Percentiles rank a stretch among this genome's conserved stretches.
These are phyloP conservation scores for Bacterosira constricta DNA, from an alignment of 108 stramenopile species.

Conservation along the genomic window DNA sequence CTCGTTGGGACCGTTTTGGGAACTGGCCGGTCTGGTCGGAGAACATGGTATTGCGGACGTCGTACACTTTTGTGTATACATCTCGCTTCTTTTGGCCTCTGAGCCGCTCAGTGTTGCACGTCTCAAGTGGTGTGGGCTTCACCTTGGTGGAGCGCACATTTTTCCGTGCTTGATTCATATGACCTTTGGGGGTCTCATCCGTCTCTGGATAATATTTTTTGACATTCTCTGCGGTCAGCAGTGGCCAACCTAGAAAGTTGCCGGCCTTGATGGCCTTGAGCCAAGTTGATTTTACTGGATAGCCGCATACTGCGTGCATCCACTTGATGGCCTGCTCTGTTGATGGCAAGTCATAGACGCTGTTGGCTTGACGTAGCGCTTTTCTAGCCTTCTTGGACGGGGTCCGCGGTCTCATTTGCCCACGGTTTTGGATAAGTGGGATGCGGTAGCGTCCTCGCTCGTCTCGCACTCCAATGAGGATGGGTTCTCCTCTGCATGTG, in stretches of 20 bases:
- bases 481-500: constrained; percentile 21
- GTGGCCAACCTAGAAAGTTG: constrained; percentile 23
- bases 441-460: constrained; percentile 15
- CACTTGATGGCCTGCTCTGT: constrained; percentile 14
- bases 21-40: constrained; percentile 36
- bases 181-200: constrained; percentile 18
- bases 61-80: constrained; percentile 5
- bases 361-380: constrained; percentile 14
- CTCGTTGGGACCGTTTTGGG: constrained; percentile 4
- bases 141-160: constrained; percentile 28
- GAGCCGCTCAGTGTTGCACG: not conserved
- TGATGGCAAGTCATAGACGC: constrained; percentile 24
- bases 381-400: not conserved
- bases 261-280: constrained; percentile 20
- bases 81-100: constrained; percentile 15
- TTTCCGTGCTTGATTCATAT: constrained; percentile 8
- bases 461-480: constrained; percentile 17
- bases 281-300: constrained; percentile 23
- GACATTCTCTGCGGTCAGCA: constrained; percentile 6
- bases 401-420: constrained; percentile 1
- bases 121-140: constrained; percentile 2
- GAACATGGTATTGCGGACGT: constrained; percentile 6
- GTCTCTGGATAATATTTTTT: constrained; percentile 23
- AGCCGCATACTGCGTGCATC: not conserved
- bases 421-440: constrained; percentile 13